phyloP scores from a whole-genome alignment of 1,139 yeast genomes.

The Candida sanyaensis region DNA sequence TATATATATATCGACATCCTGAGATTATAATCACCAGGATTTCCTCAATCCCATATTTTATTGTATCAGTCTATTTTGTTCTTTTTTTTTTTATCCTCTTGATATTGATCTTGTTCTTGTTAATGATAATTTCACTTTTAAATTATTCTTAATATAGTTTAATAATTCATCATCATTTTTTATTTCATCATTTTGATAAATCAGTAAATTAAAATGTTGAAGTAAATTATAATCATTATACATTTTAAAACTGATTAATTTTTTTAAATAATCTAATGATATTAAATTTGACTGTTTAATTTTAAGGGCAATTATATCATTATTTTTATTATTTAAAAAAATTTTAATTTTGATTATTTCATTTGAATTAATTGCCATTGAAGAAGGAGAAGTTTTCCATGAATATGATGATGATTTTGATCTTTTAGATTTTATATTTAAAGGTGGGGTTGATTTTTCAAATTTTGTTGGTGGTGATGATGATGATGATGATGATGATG shows the following conservation, averaged over 20 bases:
- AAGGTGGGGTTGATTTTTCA: too few relatives aligned
- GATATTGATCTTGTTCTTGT: constrained; percentile 20
- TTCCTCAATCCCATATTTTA: too few relatives aligned
- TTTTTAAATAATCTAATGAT: constrained; percentile 33
- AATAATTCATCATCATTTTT: constrained; percentile 25
- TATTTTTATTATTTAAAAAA: constrained; percentile 29
- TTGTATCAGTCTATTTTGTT: too few relatives aligned
- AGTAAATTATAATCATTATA: constrained; percentile 34
- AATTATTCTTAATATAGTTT: constrained; percentile 21
- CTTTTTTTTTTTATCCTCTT: too few relatives aligned
- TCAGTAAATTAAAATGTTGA: constrained; percentile 29
- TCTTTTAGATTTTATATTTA: too few relatives aligned
- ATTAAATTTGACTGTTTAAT: constrained; percentile 27
- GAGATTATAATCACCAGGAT: too few relatives aligned
- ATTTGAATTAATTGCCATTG: neutral
- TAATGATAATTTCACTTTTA: constrained; percentile 31
- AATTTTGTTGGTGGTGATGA: too few relatives aligned
- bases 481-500: too few relatives aligned
- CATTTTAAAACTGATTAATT: constrained; percentile 32
- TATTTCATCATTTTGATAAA: constrained; percentile 12
- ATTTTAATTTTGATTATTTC: constrained; percentile 36
- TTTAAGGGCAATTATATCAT: constrained; percentile 34
- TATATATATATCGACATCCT: too few relatives aligned
- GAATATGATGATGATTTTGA: too few relatives aligned
- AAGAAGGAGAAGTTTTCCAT: neutral